Conservation (phyloP, 139 green algal genomes). For the Micractinium sp. region DNA sequence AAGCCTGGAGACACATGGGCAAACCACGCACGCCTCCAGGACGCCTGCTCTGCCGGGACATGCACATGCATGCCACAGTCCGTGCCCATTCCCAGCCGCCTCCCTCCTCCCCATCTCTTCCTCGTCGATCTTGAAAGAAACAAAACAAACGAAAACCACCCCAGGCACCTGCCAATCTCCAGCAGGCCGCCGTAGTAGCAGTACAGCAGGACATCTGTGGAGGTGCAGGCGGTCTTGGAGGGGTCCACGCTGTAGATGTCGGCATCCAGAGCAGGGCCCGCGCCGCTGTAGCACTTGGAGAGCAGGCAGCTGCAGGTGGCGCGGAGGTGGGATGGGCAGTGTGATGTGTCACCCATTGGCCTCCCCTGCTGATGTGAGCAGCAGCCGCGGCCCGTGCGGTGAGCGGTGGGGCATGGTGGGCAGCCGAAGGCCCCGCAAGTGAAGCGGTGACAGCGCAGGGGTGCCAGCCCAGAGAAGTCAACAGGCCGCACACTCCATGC, state of each 20-base stretch:
- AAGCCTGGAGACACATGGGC: not conserved
- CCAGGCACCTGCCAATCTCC: slow-evolving; percentile 58
- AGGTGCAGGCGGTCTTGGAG: slow-evolving; percentile 58
- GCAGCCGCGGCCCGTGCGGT: not conserved
- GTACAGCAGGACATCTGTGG: slow-evolving; percentile 91
- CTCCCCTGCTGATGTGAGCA: too few relatives aligned
- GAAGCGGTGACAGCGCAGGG: too few relatives aligned
- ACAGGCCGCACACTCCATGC: too few relatives aligned
- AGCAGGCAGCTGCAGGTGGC: slow-evolving; percentile 76
- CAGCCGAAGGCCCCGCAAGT: too few relatives aligned
- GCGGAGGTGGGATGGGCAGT: not conserved
- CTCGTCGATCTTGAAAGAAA: too few relatives aligned
- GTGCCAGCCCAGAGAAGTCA: too few relatives aligned
- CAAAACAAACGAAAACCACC: not conserved
- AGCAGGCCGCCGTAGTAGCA: slow-evolving; percentile 94
- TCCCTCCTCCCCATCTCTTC: too few relatives aligned
- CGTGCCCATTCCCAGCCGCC: too few relatives aligned
- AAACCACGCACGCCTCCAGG: not conserved
- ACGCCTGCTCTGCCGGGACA: not conserved
- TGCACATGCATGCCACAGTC: not conserved
- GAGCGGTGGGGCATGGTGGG: not conserved
- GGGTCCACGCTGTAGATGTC: slow-evolving; percentile 79
- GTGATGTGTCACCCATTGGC: too few relatives aligned
- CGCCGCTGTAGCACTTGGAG: slow-evolving; percentile 75
- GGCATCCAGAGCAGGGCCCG: slow-evolving; percentile 58